Conservation (phyloP, 2,329 filamentous ascomycete species). For the Balansia obtecta region DNA sequence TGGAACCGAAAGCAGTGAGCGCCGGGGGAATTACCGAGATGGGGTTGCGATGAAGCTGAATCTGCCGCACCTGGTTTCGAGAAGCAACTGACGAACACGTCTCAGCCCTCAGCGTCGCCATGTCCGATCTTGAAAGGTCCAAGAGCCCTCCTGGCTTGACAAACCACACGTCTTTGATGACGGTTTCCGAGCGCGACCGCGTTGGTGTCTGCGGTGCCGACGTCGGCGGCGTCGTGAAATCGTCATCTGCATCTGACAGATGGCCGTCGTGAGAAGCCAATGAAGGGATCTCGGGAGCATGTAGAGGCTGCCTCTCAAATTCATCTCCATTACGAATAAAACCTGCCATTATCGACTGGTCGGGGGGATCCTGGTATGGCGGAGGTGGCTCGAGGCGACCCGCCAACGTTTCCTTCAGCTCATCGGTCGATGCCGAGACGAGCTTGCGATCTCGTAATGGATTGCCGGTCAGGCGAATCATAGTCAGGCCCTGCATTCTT, state of each 20-base stretch:
- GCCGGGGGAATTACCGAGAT: slow-evolving; percentile 58
- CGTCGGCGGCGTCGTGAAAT: slow-evolving; percentile 46
- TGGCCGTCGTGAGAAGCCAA: slow-evolving; percentile 25
- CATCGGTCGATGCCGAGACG: slow-evolving; percentile 64
- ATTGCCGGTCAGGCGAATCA: slow-evolving; percentile 75
- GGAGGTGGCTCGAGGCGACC: slow-evolving; percentile 50
- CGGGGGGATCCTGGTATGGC: slow-evolving; percentile 22
- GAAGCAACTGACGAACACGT: slow-evolving; percentile 42
- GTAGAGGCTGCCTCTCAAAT: slow-evolving; percentile 12
- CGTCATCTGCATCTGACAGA: slow-evolving; percentile 36
- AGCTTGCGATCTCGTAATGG: slow-evolving; percentile 83
- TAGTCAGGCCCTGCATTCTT: slow-evolving; percentile 63
- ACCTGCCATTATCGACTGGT: slow-evolving; percentile 11
- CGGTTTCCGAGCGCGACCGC: slow-evolving; percentile 35
- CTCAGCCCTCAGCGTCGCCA: slow-evolving; percentile 45
- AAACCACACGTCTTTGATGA: slow-evolving; percentile 36
- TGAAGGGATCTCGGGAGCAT: not conserved
- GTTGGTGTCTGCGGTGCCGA: slow-evolving; percentile 38
- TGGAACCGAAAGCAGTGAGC: slow-evolving; percentile 57
- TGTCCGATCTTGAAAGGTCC: slow-evolving; percentile 57
- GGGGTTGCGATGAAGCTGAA: slow-evolving; percentile 68
- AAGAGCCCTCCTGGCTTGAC: slow-evolving; percentile 50
- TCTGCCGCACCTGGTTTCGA: slow-evolving; percentile 36
- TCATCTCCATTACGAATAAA: slow-evolving; percentile 20
- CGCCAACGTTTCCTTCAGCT: slow-evolving; percentile 64